These are phyloP conservation scores for Colletotrichum kahawae DNA, from an alignment of 2,329 filamentous ascomycete genomes.

Conservation along the genomic window DNA sequence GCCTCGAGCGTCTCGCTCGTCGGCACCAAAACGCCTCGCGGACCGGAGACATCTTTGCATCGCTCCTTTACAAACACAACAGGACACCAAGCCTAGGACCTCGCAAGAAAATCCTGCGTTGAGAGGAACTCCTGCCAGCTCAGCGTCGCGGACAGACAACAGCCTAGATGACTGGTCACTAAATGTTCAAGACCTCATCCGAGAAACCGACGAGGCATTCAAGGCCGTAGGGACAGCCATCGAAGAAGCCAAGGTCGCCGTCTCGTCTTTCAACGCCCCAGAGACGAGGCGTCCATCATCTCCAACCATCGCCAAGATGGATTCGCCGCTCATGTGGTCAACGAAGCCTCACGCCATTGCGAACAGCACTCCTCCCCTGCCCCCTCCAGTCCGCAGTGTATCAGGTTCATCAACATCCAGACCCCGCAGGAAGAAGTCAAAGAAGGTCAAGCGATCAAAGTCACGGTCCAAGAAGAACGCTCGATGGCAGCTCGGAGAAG, in stretches of 20 bases:
- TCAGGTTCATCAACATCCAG: conserved; percentile 37
- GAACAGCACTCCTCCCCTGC: conserved; percentile 25
- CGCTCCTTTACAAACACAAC: conserved; percentile 1
- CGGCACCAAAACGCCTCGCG: conserved; percentile 21
- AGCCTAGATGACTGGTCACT: conserved; percentile 32
- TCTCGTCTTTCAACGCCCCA: conserved; percentile 19
- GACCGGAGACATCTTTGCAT: conserved; percentile 19
- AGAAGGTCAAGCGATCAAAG: conserved; percentile 32
- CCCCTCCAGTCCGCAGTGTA: conserved; percentile 29
- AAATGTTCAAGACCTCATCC: conserved; percentile 50
- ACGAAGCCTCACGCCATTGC: conserved; percentile 25
- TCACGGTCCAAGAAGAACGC: conserved; percentile 36
- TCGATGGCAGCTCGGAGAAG: conserved; percentile 60
- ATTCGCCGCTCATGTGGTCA: neutral
- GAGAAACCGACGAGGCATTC: conserved; percentile 57
- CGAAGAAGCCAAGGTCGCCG: conserved; percentile 37
- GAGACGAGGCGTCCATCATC: neutral
- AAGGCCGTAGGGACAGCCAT: conserved; percentile 48
- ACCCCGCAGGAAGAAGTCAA: conserved; percentile 46
- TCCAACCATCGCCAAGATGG: conserved; percentile 20
- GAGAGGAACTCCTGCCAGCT: neutral
- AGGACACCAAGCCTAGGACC: neutral
- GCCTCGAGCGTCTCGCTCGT: neutral
- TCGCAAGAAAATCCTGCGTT: neutral
- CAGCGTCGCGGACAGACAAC: neutral